These are phyloP conservation scores for Lathyrus aphaca DNA, from an alignment of 306 rosid species.

Conservation along the genomic window DNA sequence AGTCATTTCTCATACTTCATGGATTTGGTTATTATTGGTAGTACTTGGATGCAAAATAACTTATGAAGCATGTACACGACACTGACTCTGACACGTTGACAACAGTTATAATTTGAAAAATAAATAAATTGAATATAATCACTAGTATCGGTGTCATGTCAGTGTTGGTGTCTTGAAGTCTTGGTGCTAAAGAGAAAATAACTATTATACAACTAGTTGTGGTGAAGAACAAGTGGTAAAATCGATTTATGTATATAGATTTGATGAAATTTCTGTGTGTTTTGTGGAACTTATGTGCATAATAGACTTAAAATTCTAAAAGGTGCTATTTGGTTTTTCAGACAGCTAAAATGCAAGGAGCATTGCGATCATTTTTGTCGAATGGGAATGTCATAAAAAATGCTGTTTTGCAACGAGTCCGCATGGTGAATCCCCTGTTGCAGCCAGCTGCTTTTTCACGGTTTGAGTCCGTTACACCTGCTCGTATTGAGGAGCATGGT, in stretches of 20 bases:
- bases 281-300: background rate
- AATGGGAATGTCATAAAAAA: constrained; percentile 66
- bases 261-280: background rate
- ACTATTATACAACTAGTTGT: background rate
- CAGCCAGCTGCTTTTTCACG: constrained; percentile 70
- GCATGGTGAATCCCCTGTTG: constrained; percentile 74
- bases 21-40: background rate
- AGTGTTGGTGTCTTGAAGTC: no score
- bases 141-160: no score
- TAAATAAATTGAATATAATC: no score
- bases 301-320: constrained; percentile 18
- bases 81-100: no score
- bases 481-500: constrained; percentile 90
- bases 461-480: constrained; percentile 59
- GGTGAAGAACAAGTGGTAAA: constrained; percentile 3
- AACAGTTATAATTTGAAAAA: no score
- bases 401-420: constrained; percentile 76
- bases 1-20: no score
- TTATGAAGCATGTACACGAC: no score
- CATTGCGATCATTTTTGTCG: constrained; percentile 58
- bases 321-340: constrained; percentile 32
- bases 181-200: no score
- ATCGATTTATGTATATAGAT: background rate
- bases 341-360: constrained; percentile 84
- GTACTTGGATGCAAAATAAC: no score